These are phyloP conservation scores for Ajuga chamaepitys DNA, from an alignment of 257 asterid species.

Conservation along the genomic window DNA sequence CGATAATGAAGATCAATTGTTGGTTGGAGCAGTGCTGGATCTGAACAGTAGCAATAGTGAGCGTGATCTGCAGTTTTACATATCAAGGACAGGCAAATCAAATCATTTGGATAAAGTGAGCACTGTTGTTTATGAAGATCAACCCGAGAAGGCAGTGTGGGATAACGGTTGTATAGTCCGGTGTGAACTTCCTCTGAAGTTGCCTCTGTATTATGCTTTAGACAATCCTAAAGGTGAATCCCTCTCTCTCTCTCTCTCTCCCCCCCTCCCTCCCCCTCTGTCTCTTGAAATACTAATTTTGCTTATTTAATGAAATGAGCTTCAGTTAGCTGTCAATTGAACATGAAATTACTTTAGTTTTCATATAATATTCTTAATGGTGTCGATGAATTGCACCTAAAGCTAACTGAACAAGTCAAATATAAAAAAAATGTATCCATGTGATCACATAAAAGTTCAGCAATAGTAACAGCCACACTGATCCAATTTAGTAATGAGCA, in stretches of 20 bases:
- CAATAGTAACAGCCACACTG: neutral
- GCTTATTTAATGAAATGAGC: neutral
- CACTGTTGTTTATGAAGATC: conserved; percentile 47
- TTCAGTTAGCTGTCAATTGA: neutral
- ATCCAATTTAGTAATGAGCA: neutral
- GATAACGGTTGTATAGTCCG: conserved; percentile 58
- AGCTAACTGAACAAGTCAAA: neutral
- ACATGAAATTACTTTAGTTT: neutral
- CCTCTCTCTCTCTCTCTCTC: neutral
- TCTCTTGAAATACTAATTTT: neutral
- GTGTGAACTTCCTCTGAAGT: conserved; percentile 60
- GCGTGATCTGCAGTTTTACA: conserved; percentile 50
- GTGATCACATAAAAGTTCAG: neutral
- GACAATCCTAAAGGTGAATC: conserved; percentile 48
- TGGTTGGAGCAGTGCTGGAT: conserved; percentile 66
- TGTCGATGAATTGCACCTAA: conserved; percentile 1
- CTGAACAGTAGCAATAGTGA: conserved; percentile 31
- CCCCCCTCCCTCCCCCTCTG: neutral
- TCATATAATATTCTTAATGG: neutral
- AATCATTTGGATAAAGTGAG: conserved; percentile 33
- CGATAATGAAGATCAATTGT: conserved; percentile 20
- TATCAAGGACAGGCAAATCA: conserved; percentile 33
- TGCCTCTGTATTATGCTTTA: conserved; percentile 61
- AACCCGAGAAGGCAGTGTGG: conserved; percentile 72
- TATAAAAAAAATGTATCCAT: neutral